Percentiles rank a stretch among this genome's conserved stretches.
Conservation (phyloP, 345 rosid genomes). For the Lagerstroemia speciosa region DNA sequence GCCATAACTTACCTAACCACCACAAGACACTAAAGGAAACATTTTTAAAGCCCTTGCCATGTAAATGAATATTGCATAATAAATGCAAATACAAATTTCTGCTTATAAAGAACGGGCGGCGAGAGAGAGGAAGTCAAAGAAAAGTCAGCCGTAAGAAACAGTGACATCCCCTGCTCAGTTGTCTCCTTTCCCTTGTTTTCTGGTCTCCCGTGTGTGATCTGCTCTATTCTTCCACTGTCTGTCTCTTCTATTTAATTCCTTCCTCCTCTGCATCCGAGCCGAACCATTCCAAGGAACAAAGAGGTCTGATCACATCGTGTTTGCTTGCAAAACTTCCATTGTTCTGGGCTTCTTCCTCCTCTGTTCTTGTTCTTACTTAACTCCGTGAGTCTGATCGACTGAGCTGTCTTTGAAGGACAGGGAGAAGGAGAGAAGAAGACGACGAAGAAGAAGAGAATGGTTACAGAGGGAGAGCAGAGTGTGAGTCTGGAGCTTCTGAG, state of each 20-base stretch:
- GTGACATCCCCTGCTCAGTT: not conserved
- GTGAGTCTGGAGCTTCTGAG: constrained; percentile 62
- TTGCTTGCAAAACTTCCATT: not conserved
- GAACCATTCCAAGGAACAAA: not conserved
- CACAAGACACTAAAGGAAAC: too few species aligned
- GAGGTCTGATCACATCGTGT: not conserved
- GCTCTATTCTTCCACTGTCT: not conserved
- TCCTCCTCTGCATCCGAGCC: not conserved
- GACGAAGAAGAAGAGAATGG: constrained; percentile 2
- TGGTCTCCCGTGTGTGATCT: not conserved
- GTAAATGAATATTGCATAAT: too few species aligned
- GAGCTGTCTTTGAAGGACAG: too few species aligned
- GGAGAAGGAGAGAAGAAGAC: too few species aligned
- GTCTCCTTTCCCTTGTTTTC: not conserved
- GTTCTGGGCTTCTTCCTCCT: not conserved
- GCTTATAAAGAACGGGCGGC: not conserved
- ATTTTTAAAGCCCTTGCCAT: too few species aligned
- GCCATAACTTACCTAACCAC: too few species aligned
- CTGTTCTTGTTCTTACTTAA: too few species aligned
- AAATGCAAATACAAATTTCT: not conserved
- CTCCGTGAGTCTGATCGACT: not conserved
- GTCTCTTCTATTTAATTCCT: not conserved
- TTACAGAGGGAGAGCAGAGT: constrained; percentile 21
- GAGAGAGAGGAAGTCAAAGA: not conserved
- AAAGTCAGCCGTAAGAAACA: not conserved